Conservation (phyloP, 2,329 filamentous ascomycete genomes). For the Polytolypa hystricis region DNA sequence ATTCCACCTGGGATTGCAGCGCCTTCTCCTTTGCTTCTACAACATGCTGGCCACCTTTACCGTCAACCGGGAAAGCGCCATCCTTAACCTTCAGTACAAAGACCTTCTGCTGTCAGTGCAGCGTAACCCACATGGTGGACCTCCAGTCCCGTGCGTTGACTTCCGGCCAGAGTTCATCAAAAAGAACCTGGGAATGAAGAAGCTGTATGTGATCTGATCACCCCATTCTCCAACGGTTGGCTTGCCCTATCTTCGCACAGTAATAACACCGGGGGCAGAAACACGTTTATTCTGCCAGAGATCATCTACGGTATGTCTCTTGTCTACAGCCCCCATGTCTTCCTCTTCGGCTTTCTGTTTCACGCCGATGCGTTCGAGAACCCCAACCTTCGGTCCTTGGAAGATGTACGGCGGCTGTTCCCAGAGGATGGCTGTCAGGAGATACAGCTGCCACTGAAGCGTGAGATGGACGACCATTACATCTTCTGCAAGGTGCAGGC, state of each 20-base stretch:
- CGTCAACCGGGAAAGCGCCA: slow-evolving; percentile 12
- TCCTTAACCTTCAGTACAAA: slow-evolving; percentile 15
- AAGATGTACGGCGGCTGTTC: slow-evolving; percentile 14
- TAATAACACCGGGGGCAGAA: slow-evolving; percentile 11
- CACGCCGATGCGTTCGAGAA: slow-evolving; percentile 15
- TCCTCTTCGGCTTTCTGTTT: slow-evolving; percentile 22
- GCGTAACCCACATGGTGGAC: slow-evolving; percentile 12
- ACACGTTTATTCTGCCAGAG: slow-evolving; percentile 25
- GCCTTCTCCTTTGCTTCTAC: slow-evolving; percentile 15
- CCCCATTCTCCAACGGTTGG: not conserved
- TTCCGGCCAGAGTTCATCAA: not conserved
- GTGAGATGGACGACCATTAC: slow-evolving; percentile 16
- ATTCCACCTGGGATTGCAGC: slow-evolving; percentile 15
- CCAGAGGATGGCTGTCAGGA: slow-evolving; percentile 13
- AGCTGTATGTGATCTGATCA: slow-evolving; percentile 1
- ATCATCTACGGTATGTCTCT: slow-evolving; percentile 28
- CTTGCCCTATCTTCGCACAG: not conserved
- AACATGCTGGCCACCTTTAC: slow-evolving; percentile 17
- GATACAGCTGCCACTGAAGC: slow-evolving; percentile 14
- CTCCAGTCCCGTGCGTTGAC: not conserved
- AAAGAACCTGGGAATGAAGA: not conserved
- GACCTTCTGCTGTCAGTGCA: slow-evolving; percentile 14
- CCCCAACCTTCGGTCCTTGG: slow-evolving; percentile 14
- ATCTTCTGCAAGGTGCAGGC: slow-evolving; percentile 15
- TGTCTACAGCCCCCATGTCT: slow-evolving; percentile 26